Conservation (phyloP, 2,329 filamentous ascomycete genomes). For the Sporothrix mexicana region DNA sequence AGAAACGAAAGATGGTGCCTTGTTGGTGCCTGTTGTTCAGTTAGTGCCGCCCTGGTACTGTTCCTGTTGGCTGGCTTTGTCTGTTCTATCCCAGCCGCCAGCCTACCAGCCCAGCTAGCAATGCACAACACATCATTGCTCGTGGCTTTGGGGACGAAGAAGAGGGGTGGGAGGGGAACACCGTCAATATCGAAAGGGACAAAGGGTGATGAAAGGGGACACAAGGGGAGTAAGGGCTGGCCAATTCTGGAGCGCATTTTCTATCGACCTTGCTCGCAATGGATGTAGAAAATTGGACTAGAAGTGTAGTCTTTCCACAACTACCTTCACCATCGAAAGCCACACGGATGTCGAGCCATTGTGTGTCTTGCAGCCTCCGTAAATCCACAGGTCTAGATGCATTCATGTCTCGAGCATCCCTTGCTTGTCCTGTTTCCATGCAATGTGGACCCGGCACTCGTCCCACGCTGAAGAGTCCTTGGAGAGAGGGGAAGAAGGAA, state of each 20-base stretch:
- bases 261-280: too few species aligned
- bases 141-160: not conserved
- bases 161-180: not conserved
- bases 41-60: not conserved
- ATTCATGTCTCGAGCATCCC: not conserved
- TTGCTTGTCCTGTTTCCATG: not conserved
- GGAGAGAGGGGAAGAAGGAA: not conserved
- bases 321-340: not conserved
- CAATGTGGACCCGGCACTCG: not conserved
- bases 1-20: not conserved
- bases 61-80: not conserved
- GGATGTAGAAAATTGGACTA: not conserved
- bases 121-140: not conserved
- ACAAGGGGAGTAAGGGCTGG: not conserved
- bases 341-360: not conserved
- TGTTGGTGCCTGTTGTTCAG: not conserved
- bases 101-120: too few species aligned
- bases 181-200: not conserved
- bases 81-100: too few species aligned
- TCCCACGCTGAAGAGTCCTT: not conserved
- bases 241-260: not conserved
- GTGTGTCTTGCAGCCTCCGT: not conserved
- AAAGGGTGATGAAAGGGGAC: too few species aligned
- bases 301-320: not conserved
- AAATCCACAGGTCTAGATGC: not conserved